A percentile compares a stretch with the other conserved stretches of the same genome.
Conservation (phyloP, 2,329 filamentous ascomycete species). For the Aureobasidium pullulans region DNA sequence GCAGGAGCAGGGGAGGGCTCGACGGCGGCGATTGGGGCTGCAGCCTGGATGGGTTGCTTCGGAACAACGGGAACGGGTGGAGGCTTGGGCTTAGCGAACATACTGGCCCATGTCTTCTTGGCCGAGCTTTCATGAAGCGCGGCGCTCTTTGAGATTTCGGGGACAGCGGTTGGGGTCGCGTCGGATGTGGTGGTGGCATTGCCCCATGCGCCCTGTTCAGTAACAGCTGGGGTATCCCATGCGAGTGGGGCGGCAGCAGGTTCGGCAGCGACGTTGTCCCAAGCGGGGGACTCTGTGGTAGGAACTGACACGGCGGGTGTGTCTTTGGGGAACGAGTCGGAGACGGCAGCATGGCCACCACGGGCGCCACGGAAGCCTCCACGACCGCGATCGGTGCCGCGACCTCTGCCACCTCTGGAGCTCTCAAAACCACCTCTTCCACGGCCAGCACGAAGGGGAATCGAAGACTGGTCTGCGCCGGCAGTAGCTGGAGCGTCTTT, state of each 20-base stretch:
- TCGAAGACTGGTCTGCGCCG: conserved; percentile 44
- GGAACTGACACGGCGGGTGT: conserved; percentile 49
- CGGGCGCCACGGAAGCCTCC: conserved; percentile 51
- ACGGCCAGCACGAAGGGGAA: conserved; percentile 33
- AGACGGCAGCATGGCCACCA: conserved; percentile 51
- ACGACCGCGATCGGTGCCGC: conserved; percentile 52
- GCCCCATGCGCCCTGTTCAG: conserved; percentile 37
- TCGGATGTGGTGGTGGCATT: conserved; percentile 22
- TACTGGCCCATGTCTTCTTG: conserved; percentile 49
- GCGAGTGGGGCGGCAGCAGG: conserved; percentile 24
- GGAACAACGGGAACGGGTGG: conserved; percentile 39
- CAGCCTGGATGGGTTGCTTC: conserved; percentile 27
- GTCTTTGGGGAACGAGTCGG: conserved; percentile 56
- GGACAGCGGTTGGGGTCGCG: conserved; percentile 22
- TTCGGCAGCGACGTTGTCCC: conserved; percentile 41
- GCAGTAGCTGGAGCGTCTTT: conserved; percentile 52
- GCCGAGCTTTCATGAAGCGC: conserved; percentile 28
- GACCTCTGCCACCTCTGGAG: conserved; percentile 55
- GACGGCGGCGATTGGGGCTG: conserved; percentile 15
- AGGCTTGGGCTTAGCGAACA: conserved; percentile 42
- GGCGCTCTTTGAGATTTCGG: conserved; percentile 27
- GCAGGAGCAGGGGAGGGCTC: conserved; percentile 18
- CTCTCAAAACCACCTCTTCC: conserved; percentile 40
- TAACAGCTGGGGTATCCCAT: conserved; percentile 22
- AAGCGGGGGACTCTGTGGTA: conserved; percentile 61